These are phyloP conservation scores for Rhododendron kiyosumense DNA, from an alignment of 148 eudicot species.

Conservation along the genomic window DNA sequence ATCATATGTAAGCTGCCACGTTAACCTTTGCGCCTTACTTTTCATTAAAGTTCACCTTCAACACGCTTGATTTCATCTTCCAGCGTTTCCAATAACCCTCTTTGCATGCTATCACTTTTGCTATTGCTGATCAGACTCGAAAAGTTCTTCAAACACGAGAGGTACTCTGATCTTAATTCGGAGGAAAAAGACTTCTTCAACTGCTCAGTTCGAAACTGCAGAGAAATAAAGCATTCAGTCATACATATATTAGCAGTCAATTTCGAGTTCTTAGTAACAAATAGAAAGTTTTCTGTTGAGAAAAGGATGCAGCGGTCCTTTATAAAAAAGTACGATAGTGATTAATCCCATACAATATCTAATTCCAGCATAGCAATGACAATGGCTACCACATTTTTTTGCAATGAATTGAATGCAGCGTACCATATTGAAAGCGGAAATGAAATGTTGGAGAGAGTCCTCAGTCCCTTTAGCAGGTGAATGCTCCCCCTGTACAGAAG, in stretches of 20 bases:
- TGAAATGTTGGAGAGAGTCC: conserved; percentile 51
- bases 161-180: conserved; percentile 44
- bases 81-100: conserved; percentile 32
- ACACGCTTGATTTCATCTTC: conserved; percentile 45
- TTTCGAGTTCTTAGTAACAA: neutral
- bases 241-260: neutral
- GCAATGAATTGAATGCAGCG: neutral
- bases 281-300: neutral
- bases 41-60: conserved; percentile 33
- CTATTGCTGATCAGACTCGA: conserved; percentile 23
- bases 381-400: neutral
- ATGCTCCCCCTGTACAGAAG: conserved; percentile 31
- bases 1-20: neutral
- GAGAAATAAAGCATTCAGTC: neutral
- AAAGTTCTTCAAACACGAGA: conserved; percentile 52
- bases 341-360: neutral
- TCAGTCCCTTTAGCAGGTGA: conserved; percentile 34
- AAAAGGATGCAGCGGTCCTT: neutral
- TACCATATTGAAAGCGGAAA: conserved; percentile 71
- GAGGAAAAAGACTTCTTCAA: conserved; percentile 22
- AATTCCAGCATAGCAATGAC: neutral
- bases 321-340: neutral
- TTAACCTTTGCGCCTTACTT: conserved; percentile 5
- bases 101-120: conserved; percentile 10
- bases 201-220: conserved; percentile 42